Conservation (phyloP, 805 yeast genomes). For the Candida namnaoensis region DNA sequence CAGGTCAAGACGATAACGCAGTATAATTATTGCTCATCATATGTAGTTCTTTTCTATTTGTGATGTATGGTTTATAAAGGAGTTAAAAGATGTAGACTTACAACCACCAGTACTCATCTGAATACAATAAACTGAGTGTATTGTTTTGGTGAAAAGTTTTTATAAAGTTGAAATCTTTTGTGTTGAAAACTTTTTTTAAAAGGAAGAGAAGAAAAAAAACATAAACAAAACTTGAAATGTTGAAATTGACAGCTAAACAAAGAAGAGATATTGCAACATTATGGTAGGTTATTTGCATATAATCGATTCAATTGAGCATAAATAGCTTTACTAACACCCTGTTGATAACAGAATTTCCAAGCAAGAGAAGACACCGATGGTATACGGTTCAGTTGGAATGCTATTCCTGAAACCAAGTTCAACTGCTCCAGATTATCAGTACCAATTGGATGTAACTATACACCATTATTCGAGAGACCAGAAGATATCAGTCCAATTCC, state of each 20-base stretch:
- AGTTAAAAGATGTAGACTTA: no score
- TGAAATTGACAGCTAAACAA: no score
- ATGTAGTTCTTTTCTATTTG: background rate
- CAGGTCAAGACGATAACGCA: constrained; percentile 24
- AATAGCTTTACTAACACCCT: background rate
- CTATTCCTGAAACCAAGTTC: constrained; percentile 43
- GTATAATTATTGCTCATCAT: constrained; percentile 18
- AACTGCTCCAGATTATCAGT: constrained; percentile 44
- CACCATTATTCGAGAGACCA: constrained; percentile 44
- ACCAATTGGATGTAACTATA: constrained; percentile 49
- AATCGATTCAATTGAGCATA: no score
- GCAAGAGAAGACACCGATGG: constrained; percentile 51
- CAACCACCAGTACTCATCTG: no score
- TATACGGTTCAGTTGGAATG: constrained; percentile 55
- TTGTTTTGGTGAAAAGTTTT: no score
- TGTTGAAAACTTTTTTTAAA: no score
- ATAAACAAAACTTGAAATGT: no score
- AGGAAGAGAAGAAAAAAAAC: no score
- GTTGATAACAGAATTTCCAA: constrained; percentile 26
- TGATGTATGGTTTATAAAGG: background rate
- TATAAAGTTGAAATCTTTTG: no score
- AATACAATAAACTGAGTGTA: no score
- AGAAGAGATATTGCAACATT: no score
- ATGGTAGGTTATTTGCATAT: no score
- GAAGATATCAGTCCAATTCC: constrained; percentile 20